Evolutionary conservation across 257 asterid species (phyloP).

Genomic region (Fraxinus excelsior): DNA sequence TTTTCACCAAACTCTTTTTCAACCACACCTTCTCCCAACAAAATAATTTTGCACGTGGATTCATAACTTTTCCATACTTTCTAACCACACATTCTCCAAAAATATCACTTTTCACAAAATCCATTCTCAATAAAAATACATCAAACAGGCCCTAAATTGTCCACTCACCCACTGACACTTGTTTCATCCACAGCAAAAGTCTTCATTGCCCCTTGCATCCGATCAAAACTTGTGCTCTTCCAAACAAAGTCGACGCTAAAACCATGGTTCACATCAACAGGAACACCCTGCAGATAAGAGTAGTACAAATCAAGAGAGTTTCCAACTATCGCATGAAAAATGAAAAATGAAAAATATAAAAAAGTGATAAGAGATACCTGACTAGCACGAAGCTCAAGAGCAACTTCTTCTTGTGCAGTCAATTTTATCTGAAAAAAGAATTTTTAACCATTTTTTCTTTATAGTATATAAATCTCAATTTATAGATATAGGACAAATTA

Average conservation of each 20-base stretch:
- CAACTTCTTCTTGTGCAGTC: conserved; percentile 98
- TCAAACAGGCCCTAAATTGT: not conserved
- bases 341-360: conserved; percentile 2
- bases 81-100: too few relatives aligned
- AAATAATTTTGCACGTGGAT: too few relatives aligned
- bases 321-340: not conserved
- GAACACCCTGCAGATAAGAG: conserved; percentile 70
- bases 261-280: conserved; percentile 90
- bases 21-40: too few relatives aligned
- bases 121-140: too few relatives aligned
- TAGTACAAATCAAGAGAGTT: conserved; percentile 22
- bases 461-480: too few relatives aligned
- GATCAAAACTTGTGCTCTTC: conserved; percentile 94
- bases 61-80: too few relatives aligned
- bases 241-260: conserved; percentile 97
- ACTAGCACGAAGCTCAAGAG: conserved; percentile 94
- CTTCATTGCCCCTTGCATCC: conserved; percentile 99
- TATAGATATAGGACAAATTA: conserved; percentile 7
- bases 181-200: conserved; percentile 98
- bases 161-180: conserved; percentile 94
- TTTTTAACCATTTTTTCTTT: not conserved
- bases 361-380: conserved; percentile 49
- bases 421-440: conserved; percentile 67
- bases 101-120: not conserved
- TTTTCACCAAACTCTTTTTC: too few relatives aligned